A percentile compares a stretch with the other conserved stretches of the same genome.
Conservation (phyloP, 805 yeast species). For the Wickerhamomyces pijperi region DNA sequence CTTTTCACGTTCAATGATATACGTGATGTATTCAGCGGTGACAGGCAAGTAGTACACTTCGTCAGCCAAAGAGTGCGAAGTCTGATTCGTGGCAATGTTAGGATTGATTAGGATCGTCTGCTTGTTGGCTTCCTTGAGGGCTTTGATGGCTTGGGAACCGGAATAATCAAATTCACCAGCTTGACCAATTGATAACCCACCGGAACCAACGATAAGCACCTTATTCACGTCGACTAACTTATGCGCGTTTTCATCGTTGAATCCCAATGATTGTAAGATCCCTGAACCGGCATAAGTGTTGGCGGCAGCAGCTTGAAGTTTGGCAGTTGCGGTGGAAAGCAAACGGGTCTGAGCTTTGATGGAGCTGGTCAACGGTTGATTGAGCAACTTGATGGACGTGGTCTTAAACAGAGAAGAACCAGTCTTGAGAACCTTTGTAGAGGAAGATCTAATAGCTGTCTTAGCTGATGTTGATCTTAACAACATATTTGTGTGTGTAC, state of each 20-base stretch:
- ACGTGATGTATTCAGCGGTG: conserved; percentile 90
- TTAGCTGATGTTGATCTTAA: neutral
- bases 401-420: neutral
- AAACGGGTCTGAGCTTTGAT: conserved; percentile 2
- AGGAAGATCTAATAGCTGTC: conserved; percentile 1
- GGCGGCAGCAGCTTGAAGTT: conserved; percentile 11
- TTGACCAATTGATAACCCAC: conserved; percentile 95
- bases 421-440: conserved; percentile 5
- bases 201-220: conserved; percentile 91
- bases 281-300: conserved; percentile 50
- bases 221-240: conserved; percentile 73
- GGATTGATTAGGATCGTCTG: conserved; percentile 84
- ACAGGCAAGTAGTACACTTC: conserved; percentile 94
- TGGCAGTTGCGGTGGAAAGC: conserved; percentile 1
- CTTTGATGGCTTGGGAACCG: conserved; percentile 96
- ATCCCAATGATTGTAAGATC: conserved; percentile 32
- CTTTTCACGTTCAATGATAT: conserved; percentile 88
- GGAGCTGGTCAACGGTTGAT: too few relatives aligned
- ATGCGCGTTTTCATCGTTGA: conserved; percentile 49
- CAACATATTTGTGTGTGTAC: neutral
- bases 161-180: conserved; percentile 98
- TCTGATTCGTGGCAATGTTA: conserved; percentile 93
- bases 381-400: neutral
- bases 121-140: conserved; percentile 82
- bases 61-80: conserved; percentile 90